These are phyloP conservation scores for Chrysanthemum seticuspe DNA, from an alignment of 129 eudicot species.

Conservation along the genomic window DNA sequence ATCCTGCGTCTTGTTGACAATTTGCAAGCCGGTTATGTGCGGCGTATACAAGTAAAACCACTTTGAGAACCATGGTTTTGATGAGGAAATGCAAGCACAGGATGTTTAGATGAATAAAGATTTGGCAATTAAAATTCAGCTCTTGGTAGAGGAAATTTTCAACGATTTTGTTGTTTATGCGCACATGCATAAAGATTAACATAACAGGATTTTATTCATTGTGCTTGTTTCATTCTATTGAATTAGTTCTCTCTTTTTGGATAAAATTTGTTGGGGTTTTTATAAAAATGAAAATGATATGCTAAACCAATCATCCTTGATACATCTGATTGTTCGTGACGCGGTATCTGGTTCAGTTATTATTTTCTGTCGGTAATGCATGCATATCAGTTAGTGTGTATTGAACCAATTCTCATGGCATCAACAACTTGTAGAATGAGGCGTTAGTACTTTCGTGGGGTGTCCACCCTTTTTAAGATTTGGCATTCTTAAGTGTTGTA, in stretches of 20 bases:
- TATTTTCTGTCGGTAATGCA: not conserved
- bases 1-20: constrained; percentile 65
- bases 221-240: not conserved
- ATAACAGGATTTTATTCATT: not conserved
- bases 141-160: not conserved
- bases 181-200: not conserved
- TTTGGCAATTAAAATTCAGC: not conserved
- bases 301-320: not conserved
- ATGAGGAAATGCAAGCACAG: constrained; percentile 27
- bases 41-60: constrained; percentile 19
- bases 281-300: not conserved
- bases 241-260: no score
- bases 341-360: not conserved
- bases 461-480: no score
- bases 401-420: not conserved
- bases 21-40: constrained; percentile 27
- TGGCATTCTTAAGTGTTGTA: no score
- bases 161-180: not conserved
- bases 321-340: not conserved
- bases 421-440: not conserved
- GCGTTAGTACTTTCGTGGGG: not conserved
- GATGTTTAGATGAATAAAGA: constrained; percentile 24
- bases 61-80: constrained; percentile 30
- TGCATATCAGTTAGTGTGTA: not conserved
- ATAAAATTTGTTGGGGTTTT: not conserved